Evolutionary conservation across 169 alveolate species (phyloP).

Genomic region (Eimeria falciformis): DNA sequence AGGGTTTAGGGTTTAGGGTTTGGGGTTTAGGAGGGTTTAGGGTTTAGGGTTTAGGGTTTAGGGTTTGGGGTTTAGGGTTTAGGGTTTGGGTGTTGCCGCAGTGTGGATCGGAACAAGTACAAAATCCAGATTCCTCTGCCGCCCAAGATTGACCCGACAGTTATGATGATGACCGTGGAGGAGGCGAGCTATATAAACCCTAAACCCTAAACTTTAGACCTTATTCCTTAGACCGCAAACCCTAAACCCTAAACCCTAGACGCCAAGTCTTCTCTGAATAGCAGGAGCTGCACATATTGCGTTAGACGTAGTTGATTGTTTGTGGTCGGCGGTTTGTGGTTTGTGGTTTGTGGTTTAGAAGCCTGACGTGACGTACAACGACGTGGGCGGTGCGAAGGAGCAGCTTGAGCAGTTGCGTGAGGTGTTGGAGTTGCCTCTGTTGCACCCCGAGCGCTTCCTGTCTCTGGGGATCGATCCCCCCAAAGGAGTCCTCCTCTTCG

Average conservation of each 20-base stretch:
- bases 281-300: neutral
- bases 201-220: conserved; percentile 16
- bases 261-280: neutral
- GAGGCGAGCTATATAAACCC: conserved; percentile 82
- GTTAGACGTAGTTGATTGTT: neutral
- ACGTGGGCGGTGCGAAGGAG: conserved; percentile 99
- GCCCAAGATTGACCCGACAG: conserved; percentile 99
- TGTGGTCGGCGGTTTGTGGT: neutral
- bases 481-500: conserved; percentile 98
- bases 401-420: conserved; percentile 96
- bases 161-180: conserved; percentile 99
- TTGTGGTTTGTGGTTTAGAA: conserved; percentile 80
- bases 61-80: neutral
- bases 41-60: conserved; percentile 30
- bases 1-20: conserved; percentile 14
- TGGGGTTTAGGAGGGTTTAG: too few relatives aligned
- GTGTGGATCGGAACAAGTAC: conserved; percentile 96
- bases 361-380: conserved; percentile 99
- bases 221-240: too few relatives aligned
- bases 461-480: conserved; percentile 99
- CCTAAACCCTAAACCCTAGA: neutral
- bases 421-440: conserved; percentile 99
- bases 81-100: conserved; percentile 78
- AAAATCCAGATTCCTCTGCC: conserved; percentile 98
- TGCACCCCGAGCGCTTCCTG: conserved; percentile 98